These are phyloP conservation scores for Solanum raphanifolium DNA, from an alignment of 257 asterid species.

Conservation along the genomic window DNA sequence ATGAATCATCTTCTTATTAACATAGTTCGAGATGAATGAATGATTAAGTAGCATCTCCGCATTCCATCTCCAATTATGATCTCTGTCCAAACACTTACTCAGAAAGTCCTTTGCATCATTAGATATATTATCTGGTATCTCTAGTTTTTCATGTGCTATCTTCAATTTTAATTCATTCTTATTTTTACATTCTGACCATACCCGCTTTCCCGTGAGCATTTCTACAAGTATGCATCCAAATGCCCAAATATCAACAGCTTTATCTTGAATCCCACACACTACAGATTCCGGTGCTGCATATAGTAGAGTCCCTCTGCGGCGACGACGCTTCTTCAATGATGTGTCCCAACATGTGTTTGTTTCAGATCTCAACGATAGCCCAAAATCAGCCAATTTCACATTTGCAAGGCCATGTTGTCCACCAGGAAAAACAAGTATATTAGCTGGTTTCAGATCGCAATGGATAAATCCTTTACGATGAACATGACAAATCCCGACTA, in stretches of 20 bases:
- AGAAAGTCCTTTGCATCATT: not conserved
- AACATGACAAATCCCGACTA: not conserved
- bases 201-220: not conserved
- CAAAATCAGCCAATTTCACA: not conserved
- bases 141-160: not conserved
- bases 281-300: slow-evolving; percentile 1
- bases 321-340: not conserved
- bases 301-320: not conserved
- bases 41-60: not conserved
- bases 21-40: not conserved
- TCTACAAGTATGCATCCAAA: not conserved
- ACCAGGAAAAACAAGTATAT: not conserved
- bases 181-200: not conserved
- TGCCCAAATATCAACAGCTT: not conserved
- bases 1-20: not conserved
- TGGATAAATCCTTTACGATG: not conserved
- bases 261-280: not conserved
- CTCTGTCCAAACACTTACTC: not conserved
- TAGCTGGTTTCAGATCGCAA: not conserved
- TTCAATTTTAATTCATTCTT: not conserved
- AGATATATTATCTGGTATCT: not conserved
- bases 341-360: too few species aligned
- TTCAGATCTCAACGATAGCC: not conserved
- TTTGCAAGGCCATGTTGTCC: not conserved
- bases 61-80: not conserved